Conservation (phyloP, 805 yeast genomes). For the Groenewaldozyma tartarivorans region DNA sequence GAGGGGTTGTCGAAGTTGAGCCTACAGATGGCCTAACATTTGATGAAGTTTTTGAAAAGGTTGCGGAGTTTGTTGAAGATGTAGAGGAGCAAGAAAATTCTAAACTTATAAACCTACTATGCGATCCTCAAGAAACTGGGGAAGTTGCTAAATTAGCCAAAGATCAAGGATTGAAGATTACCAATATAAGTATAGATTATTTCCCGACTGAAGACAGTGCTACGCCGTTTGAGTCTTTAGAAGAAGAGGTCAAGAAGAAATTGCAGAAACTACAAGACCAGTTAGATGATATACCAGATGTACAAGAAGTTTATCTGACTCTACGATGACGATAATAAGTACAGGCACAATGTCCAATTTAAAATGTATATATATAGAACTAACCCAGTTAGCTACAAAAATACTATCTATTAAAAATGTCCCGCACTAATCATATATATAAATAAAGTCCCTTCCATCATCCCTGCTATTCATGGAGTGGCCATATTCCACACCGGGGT, state of each 20-base stretch:
- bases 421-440: no score
- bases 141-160: constrained; percentile 51
- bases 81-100: constrained; percentile 35
- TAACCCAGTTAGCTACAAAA: no score
- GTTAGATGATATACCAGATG: constrained; percentile 76
- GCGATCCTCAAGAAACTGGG: constrained; percentile 58
- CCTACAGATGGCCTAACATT: constrained; percentile 28
- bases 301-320: constrained; percentile 60
- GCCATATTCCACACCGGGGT: no score
- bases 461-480: no score
- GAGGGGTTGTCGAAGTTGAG: constrained; percentile 57
- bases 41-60: constrained; percentile 65
- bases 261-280: constrained; percentile 48
- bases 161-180: constrained; percentile 40
- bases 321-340: constrained; percentile 11
- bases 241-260: constrained; percentile 40
- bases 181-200: constrained; percentile 64
- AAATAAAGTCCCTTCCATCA: no score
- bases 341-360: no score
- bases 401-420: no score
- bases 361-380: no score
- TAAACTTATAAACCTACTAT: constrained; percentile 38
- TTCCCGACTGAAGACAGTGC: constrained; percentile 51
- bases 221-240: constrained; percentile 7
- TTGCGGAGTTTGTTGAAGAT: constrained; percentile 63